phyloP scores from a whole-genome alignment of 257 asterid genomes.

The Coffea canephora region DNA sequence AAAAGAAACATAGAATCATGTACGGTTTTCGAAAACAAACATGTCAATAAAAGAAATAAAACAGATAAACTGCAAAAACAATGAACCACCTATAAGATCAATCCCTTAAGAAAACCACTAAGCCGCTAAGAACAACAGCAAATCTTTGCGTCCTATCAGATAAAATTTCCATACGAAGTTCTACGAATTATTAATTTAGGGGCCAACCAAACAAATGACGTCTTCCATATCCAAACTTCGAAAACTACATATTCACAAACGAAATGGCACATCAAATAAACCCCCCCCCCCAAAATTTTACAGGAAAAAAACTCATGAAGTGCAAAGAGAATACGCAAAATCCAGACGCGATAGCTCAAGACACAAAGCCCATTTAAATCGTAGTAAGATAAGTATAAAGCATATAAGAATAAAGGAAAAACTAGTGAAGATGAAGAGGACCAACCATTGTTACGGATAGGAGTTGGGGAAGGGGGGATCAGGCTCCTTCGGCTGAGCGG shows the following conservation, averaged over 20 bases:
- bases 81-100: not conserved
- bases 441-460: conserved; percentile 3
- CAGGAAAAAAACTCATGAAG: not conserved
- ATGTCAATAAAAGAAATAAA: too few species aligned
- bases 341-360: not conserved
- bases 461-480: not conserved
- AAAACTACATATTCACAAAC: too few species aligned
- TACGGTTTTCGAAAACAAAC: too few species aligned
- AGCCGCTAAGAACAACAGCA: too few species aligned
- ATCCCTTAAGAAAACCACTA: not conserved
- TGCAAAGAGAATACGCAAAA: not conserved
- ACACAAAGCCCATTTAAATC: too few species aligned
- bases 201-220: too few species aligned
- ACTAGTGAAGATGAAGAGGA: not conserved
- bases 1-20: not conserved
- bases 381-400: not conserved
- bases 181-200: too few species aligned
- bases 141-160: too few species aligned
- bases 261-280: too few species aligned
- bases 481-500: not conserved
- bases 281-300: too few species aligned
- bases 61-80: not conserved
- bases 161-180: too few species aligned
- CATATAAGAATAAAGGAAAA: not conserved
- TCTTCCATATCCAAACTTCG: too few species aligned